Evolutionary conservation across 257 asterid genomes (phyloP).

Genomic region (Craterostigma plantagineum): DNA sequence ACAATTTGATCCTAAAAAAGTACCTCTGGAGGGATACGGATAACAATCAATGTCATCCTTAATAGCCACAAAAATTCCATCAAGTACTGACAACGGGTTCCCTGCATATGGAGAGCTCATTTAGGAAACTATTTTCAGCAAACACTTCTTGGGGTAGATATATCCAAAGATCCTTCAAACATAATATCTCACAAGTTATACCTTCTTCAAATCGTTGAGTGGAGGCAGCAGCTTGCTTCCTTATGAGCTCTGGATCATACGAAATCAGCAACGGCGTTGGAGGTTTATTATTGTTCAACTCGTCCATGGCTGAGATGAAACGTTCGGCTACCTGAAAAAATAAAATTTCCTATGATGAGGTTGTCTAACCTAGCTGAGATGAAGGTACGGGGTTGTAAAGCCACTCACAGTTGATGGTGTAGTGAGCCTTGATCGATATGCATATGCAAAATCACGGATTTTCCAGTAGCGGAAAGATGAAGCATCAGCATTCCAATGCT

Average conservation of each 20-base stretch:
- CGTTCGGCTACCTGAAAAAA: constrained; percentile 70
- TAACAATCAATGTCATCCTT: constrained; percentile 92
- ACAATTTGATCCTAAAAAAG: constrained; percentile 5
- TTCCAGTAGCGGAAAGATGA: constrained; percentile 78
- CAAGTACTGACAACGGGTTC: constrained; percentile 59
- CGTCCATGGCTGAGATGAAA: constrained; percentile 73
- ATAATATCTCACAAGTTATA: constrained; percentile 4
- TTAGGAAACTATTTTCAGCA: constrained; percentile 7
- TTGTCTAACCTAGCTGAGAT: constrained; percentile 5
- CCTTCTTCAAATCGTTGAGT: constrained; percentile 93
- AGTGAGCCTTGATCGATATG: constrained; percentile 73
- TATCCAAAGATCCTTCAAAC: no score
- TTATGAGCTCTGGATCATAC: constrained; percentile 60
- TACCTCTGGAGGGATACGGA: constrained; percentile 82
- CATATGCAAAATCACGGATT: constrained; percentile 91
- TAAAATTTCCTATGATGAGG: background rate
- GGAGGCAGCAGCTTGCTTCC: constrained; percentile 92
- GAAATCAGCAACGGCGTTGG: constrained; percentile 60
- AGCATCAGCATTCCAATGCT: constrained; percentile 40
- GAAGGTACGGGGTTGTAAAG: constrained; percentile 5
- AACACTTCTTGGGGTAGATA: background rate
- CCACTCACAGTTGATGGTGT: constrained; percentile 70
- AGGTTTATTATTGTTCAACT: constrained; percentile 45
- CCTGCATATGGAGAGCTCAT: constrained; percentile 32
- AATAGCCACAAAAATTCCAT: constrained; percentile 86